Evolutionary conservation across 129 eudicot genomes (phyloP), one percentile per base, ranked within the genome.

Genomic region (Saposhnikovia divaricata): DNA sequence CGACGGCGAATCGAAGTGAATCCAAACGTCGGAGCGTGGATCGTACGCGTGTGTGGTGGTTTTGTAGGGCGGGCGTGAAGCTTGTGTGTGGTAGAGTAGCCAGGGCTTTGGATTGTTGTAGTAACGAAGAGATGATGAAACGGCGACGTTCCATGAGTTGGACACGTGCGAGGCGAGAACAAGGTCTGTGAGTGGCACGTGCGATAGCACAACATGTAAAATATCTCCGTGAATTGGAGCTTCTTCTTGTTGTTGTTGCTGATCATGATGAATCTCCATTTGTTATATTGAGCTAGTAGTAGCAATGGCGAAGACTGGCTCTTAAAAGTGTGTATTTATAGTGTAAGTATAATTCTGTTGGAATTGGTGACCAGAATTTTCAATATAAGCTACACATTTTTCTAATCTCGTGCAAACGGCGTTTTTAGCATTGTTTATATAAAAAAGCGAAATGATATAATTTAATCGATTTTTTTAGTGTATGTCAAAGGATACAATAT

Each of bases 51-150:
- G 87, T 0, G 89, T 51, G 31, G 88, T 75, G 47, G 85, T 80
- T 44, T 76, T 11, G 86, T 77, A 74, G 34, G 89, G 89, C 48
- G 80, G 66, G 23, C 87, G 80, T 47, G 83, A 75, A 76, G 77
- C 23, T 48, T 90, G 97, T 0, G 83, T 80, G 80, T 89, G 88
- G 69, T 88, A n/a, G 80, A 92, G 43, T 25, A 92, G 89, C 98
- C 96, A 92, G 11, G 98, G 96, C 69, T 85, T 86, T 18, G 86
- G 85, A 72, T 6, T 74, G 61, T 66, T 86, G 66, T 69, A 34
- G 59, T 57, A 47, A 25, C 74, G 84, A 57, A 89, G 83, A 59
- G 90, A 82, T 50, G 87, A 87, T 9, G 79, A 78, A 2, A 84
- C 87, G 77, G 93, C 83, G 69, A 50, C 55, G 71, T 76, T 34